A percentile compares a stretch with the other conserved stretches of the same genome.
These are phyloP conservation scores for Halophytophthora polymorphica DNA, from an alignment of 352 stramenopile genomes.

Conservation along the genomic window DNA sequence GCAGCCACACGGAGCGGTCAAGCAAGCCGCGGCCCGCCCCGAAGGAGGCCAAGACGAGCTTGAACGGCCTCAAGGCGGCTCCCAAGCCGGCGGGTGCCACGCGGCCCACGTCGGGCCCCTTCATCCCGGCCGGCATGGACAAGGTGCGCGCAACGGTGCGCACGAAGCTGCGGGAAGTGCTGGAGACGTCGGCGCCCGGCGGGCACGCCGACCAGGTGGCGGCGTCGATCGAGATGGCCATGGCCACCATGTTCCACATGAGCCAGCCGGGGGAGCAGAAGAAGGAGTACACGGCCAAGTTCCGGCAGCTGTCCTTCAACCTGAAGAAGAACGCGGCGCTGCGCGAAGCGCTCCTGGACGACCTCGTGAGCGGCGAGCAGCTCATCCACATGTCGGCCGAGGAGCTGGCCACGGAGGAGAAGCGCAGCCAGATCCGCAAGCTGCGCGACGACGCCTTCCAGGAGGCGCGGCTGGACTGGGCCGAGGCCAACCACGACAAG, in stretches of 20 bases:
- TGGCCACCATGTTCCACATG: slow-evolving; percentile 71
- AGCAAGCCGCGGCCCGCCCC: slow-evolving; percentile 22
- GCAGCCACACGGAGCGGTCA: slow-evolving; percentile 25
- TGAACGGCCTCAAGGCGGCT: slow-evolving; percentile 26
- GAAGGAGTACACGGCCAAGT: slow-evolving; percentile 89
- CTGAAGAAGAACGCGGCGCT: slow-evolving; percentile 88
- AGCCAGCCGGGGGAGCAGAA: slow-evolving; percentile 73
- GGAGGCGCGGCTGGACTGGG: slow-evolving; percentile 85
- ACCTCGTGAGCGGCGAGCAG: slow-evolving; percentile 67
- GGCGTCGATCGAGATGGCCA: slow-evolving; percentile 67
- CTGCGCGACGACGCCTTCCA: slow-evolving; percentile 82
- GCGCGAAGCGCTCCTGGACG: slow-evolving; percentile 68
- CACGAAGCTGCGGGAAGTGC: slow-evolving; percentile 76
- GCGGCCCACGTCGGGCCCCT: slow-evolving; percentile 21
- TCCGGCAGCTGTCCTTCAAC: slow-evolving; percentile 88
- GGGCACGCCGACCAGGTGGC: slow-evolving; percentile 51
- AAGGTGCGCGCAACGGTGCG: slow-evolving; percentile 76
- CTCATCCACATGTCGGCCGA: slow-evolving; percentile 82
- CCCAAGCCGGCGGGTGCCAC: slow-evolving; percentile 18
- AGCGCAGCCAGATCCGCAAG: slow-evolving; percentile 82
- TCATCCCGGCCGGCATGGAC: slow-evolving; percentile 71
- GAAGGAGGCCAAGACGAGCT: slow-evolving; percentile 10
- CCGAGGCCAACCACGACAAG: slow-evolving; percentile 88
- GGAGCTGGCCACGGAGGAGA: slow-evolving; percentile 86
- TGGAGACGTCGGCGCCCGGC: slow-evolving; percentile 51